Percentiles rank a stretch among this genome's conserved stretches.
These are phyloP conservation scores for Diaporthe longicolla DNA, from an alignment of 2,329 filamentous ascomycete genomes.

Conservation along the genomic window DNA sequence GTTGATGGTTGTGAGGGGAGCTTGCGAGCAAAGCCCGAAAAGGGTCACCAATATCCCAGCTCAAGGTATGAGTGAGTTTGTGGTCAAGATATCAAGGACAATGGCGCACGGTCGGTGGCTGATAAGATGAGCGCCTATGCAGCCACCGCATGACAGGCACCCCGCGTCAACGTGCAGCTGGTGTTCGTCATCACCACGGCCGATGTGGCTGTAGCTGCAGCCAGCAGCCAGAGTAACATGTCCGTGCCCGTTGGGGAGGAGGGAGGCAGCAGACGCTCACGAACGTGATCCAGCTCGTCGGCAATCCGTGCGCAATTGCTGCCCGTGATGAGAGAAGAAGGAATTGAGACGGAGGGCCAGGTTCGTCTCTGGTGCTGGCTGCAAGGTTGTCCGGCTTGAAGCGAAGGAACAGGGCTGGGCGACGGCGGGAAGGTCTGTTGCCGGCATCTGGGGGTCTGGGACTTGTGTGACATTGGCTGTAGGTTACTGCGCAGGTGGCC, in stretches of 20 bases:
- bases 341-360: neutral
- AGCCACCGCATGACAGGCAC: slow-evolving; percentile 6
- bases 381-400: slow-evolving; percentile 7
- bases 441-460: slow-evolving; percentile 5
- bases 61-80: neutral
- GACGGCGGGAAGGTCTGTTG: slow-evolving; percentile 19
- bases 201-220: slow-evolving; percentile 16
- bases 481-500: neutral
- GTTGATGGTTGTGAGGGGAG: slow-evolving; percentile 5
- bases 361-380: neutral
- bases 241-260: neutral
- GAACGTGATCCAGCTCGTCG: neutral
- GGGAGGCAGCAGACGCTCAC: neutral
- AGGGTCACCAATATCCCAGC: neutral
- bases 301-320: slow-evolving; percentile 1
- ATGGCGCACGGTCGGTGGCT: slow-evolving; percentile 11
- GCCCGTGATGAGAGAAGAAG: neutral
- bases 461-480: neutral
- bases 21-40: slow-evolving; percentile 13
- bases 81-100: neutral
- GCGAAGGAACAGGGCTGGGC: slow-evolving; percentile 1
- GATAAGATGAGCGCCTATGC: slow-evolving; percentile 11
- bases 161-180: slow-evolving; percentile 19
- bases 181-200: neutral
- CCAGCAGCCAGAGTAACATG: slow-evolving; percentile 1